A percentile compares a stretch with the other conserved stretches of the same genome.
Conservation (phyloP, 1,284 basidiomycete genomes). For the Trichosporon sp. region DNA sequence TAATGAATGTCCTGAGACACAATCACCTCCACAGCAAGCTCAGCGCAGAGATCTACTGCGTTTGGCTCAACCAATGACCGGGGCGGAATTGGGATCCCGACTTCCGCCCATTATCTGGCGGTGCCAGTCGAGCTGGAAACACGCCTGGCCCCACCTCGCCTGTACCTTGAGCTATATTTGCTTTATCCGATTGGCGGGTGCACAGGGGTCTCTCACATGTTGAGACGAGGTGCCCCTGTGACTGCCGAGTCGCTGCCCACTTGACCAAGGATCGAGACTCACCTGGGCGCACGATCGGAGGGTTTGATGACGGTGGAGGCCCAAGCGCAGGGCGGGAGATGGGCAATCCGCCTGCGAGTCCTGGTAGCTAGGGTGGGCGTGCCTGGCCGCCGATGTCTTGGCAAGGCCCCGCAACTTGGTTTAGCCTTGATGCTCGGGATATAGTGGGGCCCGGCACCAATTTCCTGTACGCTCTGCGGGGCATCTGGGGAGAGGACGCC, state of each 20-base stretch:
- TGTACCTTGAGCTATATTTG: neutral
- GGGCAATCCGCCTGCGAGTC: neutral
- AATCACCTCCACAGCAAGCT: neutral
- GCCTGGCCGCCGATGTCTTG: neutral
- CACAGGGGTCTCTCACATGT: neutral
- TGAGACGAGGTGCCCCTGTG: neutral
- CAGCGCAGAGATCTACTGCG: neutral
- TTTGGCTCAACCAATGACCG: neutral
- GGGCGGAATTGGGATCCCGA: neutral
- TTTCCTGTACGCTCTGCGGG: neutral
- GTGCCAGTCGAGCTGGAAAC: neutral
- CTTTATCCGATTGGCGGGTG: conserved; percentile 3
- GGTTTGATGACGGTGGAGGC: neutral
- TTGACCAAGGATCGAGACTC: neutral
- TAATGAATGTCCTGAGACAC: neutral
- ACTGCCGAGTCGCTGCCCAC: neutral
- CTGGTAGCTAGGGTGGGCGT: neutral
- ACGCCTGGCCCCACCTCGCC: neutral
- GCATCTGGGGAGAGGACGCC: neutral
- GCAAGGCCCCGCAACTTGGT: neutral
- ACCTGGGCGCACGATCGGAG: neutral
- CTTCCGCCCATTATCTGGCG: neutral
- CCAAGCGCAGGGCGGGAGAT: neutral
- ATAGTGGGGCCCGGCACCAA: neutral
- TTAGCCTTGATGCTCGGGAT: neutral